Conservation (phyloP, 495 filamentous ascomycete species). For the Xylaria nigripes region DNA sequence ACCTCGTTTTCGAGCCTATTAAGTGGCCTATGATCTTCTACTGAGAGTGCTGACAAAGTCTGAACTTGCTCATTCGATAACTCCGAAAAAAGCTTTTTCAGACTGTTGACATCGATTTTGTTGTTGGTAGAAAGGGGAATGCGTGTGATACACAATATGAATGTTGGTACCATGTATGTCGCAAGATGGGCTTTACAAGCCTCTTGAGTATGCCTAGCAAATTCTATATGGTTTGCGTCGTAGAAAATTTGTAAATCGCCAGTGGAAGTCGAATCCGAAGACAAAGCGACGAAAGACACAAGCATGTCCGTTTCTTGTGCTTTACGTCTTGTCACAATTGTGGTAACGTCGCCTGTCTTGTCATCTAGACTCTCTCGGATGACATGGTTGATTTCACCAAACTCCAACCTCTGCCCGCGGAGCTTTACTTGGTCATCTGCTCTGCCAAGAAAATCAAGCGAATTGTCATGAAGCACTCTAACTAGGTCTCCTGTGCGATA, state of each 20-base stretch:
- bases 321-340: slow-evolving; percentile 56
- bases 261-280: neutral
- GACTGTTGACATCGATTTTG: slow-evolving; percentile 59
- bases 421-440: slow-evolving; percentile 77
- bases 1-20: slow-evolving; percentile 40
- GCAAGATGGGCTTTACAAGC: slow-evolving; percentile 55
- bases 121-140: slow-evolving; percentile 68
- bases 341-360: slow-evolving; percentile 49
- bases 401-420: slow-evolving; percentile 67
- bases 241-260: slow-evolving; percentile 25
- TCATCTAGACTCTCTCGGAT: slow-evolving; percentile 42
- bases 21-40: slow-evolving; percentile 23
- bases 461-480: slow-evolving; percentile 58
- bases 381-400: slow-evolving; percentile 64
- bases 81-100: slow-evolving; percentile 51
- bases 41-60: slow-evolving; percentile 22
- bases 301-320: slow-evolving; percentile 58
- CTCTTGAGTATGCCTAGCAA: slow-evolving; percentile 32
- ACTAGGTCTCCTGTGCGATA: slow-evolving; percentile 80
- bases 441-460: slow-evolving; percentile 65
- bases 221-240: slow-evolving; percentile 11
- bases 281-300: slow-evolving; percentile 55
- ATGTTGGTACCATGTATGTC: slow-evolving; percentile 70
- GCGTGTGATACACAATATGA: slow-evolving; percentile 53
- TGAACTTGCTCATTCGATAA: slow-evolving; percentile 53